phyloP scores from a whole-genome alignment of 305 asterid genomes.

The Solanum hybrid region DNA sequence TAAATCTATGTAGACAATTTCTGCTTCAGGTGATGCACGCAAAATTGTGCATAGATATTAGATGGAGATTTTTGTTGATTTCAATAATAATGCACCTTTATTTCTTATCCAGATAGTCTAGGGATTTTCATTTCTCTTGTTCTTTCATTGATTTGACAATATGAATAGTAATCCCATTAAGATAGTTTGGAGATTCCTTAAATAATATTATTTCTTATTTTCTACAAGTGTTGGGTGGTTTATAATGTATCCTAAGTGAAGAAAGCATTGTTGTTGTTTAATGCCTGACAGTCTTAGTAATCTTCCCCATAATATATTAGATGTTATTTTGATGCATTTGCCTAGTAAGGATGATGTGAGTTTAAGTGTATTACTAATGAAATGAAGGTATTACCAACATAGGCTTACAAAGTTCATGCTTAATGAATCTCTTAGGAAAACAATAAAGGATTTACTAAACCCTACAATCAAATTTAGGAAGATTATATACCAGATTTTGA shows the following conservation, averaged over 20 bases:
- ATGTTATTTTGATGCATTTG: too few relatives aligned
- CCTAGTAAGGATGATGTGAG: too few relatives aligned
- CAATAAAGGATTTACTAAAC: too few relatives aligned
- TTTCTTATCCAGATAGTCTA: neutral
- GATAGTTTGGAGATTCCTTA: neutral
- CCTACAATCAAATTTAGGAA: too few relatives aligned
- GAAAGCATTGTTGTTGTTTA: neutral
- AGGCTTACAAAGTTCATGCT: too few relatives aligned
- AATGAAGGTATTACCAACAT: too few relatives aligned
- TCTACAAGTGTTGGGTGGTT: neutral
- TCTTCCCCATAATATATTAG: too few relatives aligned
- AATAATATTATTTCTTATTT: too few relatives aligned
- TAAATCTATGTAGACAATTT: neutral
- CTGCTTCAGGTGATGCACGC: neutral
- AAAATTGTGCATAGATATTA: neutral
- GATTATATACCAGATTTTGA: too few relatives aligned
- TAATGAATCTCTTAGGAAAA: too few relatives aligned
- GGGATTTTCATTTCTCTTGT: neutral
- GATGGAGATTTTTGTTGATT: neutral
- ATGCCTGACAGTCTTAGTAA: too few relatives aligned
- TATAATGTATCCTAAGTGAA: neutral
- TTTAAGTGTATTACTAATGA: too few relatives aligned
- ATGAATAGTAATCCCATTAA: neutral
- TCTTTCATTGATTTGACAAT: neutral
- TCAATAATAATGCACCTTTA: neutral